Conservation (phyloP, 768 basidiomycete genomes). For the Suillus decipiens region DNA sequence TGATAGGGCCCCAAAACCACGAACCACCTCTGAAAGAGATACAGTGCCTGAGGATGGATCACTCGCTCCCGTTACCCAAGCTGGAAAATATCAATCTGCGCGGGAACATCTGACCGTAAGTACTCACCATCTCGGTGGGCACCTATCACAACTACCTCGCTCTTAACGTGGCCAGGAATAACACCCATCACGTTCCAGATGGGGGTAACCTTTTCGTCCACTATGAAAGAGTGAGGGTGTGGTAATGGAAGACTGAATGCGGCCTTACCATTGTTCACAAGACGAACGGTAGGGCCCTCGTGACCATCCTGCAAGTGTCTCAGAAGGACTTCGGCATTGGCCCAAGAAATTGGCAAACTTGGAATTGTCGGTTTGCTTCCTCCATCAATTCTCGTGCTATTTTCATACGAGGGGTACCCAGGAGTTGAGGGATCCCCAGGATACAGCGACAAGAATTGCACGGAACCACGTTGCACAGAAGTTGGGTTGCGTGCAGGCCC, state of each 20-base stretch:
- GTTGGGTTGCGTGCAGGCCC: slow-evolving; percentile 66
- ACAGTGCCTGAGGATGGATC: slow-evolving; percentile 84
- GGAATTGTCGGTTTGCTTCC: slow-evolving; percentile 56
- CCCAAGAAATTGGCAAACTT: slow-evolving; percentile 67
- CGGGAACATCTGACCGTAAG: not conserved
- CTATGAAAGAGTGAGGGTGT: slow-evolving; percentile 19
- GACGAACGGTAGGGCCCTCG: slow-evolving; percentile 44
- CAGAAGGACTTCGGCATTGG: slow-evolving; percentile 61
- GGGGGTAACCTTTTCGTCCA: slow-evolving; percentile 58
- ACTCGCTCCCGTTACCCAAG: slow-evolving; percentile 59
- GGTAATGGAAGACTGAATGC: not conserved
- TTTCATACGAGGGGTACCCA: slow-evolving; percentile 65
- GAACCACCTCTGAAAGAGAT: slow-evolving; percentile 73
- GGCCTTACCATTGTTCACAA: slow-evolving; percentile 59
- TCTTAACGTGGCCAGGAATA: slow-evolving; percentile 62
- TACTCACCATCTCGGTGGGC: slow-evolving; percentile 70
- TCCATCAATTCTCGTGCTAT: slow-evolving; percentile 53
- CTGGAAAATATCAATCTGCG: slow-evolving; percentile 7
- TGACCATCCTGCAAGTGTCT: slow-evolving; percentile 47
- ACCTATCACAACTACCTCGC: slow-evolving; percentile 70
- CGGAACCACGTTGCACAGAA: slow-evolving; percentile 67
- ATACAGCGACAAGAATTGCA: slow-evolving; percentile 62
- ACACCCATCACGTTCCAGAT: slow-evolving; percentile 73
- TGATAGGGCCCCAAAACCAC: slow-evolving; percentile 69
- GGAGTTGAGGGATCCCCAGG: slow-evolving; percentile 50